Evolutionary conservation across 164 flowering plant species (phyloP).

Genomic region (Vitis labrusca): DNA sequence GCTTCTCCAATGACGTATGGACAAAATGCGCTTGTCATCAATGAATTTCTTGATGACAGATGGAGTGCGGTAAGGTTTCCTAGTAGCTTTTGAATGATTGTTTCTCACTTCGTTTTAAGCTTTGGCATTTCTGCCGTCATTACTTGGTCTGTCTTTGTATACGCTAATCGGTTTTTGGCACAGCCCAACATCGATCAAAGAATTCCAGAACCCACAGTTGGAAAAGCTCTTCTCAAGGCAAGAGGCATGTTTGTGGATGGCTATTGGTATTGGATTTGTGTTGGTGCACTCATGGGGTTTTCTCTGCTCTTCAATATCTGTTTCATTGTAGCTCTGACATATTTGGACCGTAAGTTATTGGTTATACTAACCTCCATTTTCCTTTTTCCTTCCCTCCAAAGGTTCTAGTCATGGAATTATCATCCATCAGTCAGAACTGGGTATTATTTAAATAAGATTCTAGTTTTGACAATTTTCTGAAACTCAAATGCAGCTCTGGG

Average conservation of each 20-base stretch:
- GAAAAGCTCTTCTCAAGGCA: conserved; percentile 41
- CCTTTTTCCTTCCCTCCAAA: too few species aligned
- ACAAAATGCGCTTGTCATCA: conserved; percentile 49
- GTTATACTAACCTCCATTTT: background rate
- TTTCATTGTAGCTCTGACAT: conserved; percentile 43
- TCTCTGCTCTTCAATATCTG: conserved; percentile 50
- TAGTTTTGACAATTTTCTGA: conserved; percentile 2
- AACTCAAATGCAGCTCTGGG: conserved; percentile 34
- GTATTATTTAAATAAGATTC: background rate
- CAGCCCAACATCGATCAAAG: conserved; percentile 35
- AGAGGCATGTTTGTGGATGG: conserved; percentile 45
- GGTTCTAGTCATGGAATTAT: background rate
- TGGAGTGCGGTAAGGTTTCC: conserved; percentile 46
- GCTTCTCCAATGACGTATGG: conserved; percentile 61
- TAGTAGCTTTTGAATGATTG: background rate
- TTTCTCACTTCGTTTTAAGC: background rate
- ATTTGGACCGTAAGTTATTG: conserved; percentile 38
- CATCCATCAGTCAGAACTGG: background rate
- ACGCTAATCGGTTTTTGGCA: background rate
- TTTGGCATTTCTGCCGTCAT: background rate
- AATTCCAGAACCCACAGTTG: conserved; percentile 32
- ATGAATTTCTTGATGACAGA: conserved; percentile 58
- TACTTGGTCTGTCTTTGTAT: background rate
- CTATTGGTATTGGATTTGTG: conserved; percentile 54
- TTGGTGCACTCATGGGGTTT: conserved; percentile 47